Evolutionary conservation across 176 grass and related monocot species (phyloP), one percentile per base, ranked within the genome.

Genomic region (Themeda triandra): DNA sequence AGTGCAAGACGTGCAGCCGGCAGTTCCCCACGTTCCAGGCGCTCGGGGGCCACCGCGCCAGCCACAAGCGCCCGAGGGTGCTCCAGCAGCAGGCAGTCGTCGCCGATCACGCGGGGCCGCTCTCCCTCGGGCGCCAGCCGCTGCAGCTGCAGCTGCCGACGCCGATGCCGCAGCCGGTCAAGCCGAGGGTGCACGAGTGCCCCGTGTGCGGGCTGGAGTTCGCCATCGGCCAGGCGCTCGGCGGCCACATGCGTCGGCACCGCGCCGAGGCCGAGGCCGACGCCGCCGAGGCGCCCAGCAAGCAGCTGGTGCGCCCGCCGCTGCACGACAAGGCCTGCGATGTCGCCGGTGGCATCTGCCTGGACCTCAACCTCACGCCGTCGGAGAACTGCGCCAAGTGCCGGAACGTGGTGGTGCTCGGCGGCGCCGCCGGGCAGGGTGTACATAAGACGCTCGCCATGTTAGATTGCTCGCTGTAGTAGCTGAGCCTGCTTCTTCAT

Each of bases 1-100:
- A 95, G 93, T 98, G 96, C 93, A 98, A 95, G 85, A 98, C 96
- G 13, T 95, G 96, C 81, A 90, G 48, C 83, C 89, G 93, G 2
- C 77, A 81, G 86, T 98, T 98, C 85, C 79, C 89, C 3, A 94
- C 96, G 54, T 98, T 98, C 86, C 96, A 99, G 87, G 96, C 96
- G 18, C 91, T 99, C 4, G 96, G 96, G 0, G 96, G 96, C 1
- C 96, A 99, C 91, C 91, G 91, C 8, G 89, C 93, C 31, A 99
- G 96, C 87, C 93, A 96, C 89, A 99, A 92, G 78, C 88, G 85
- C 12, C 73, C 89, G 0, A 85, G 75, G 66, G 69, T 76, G 23
- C 78, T 37, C 0, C 87, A 67, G 53, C 74, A 71, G 17, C 62
- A 33, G 29, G 4, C 4, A 4, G 32, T 39, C 66, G 0, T 4